phyloP scores from a whole-genome alignment of 805 yeast genomes.

The Candida insectalens region DNA sequence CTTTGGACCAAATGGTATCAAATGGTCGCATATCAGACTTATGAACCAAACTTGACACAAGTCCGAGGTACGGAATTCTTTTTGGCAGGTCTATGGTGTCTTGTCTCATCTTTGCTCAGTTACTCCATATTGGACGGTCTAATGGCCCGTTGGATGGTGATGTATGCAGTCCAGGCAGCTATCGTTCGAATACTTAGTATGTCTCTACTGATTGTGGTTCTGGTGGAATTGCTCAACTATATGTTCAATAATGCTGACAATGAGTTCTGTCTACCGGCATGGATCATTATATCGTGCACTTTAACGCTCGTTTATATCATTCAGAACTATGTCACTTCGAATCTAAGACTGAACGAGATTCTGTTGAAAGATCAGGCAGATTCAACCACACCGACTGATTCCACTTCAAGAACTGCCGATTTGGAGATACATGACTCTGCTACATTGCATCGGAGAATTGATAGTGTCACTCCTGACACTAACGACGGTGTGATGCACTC shows the following conservation, averaged over 20 bases:
- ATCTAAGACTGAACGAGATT: constrained; percentile 33
- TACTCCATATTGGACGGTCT: constrained; percentile 80
- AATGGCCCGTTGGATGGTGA: constrained; percentile 90
- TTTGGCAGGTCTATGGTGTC: constrained; percentile 85
- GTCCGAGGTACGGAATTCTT: constrained; percentile 73
- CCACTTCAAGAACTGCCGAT: neutral
- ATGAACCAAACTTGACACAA: constrained; percentile 28
- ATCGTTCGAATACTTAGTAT: constrained; percentile 78
- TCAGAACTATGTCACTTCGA: constrained; percentile 83
- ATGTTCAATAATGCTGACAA: constrained; percentile 53
- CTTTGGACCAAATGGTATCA: constrained; percentile 20
- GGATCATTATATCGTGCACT: constrained; percentile 85
- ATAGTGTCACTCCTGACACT: neutral
- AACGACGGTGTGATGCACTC: neutral
- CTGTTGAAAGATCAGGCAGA: neutral
- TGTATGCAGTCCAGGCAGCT: constrained; percentile 81
- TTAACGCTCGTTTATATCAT: constrained; percentile 71
- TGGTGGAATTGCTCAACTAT: constrained; percentile 58
- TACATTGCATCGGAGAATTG: neutral
- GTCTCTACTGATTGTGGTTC: constrained; percentile 61
- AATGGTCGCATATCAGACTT: constrained; percentile 12
- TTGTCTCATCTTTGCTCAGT: constrained; percentile 77
- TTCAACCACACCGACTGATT: neutral
- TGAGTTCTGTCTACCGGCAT: constrained; percentile 71
- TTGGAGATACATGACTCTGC: too few species aligned